These are phyloP conservation scores for Cordyceps pruinosa DNA, from an alignment of 2,329 filamentous ascomycete genomes.

Conservation along the genomic window DNA sequence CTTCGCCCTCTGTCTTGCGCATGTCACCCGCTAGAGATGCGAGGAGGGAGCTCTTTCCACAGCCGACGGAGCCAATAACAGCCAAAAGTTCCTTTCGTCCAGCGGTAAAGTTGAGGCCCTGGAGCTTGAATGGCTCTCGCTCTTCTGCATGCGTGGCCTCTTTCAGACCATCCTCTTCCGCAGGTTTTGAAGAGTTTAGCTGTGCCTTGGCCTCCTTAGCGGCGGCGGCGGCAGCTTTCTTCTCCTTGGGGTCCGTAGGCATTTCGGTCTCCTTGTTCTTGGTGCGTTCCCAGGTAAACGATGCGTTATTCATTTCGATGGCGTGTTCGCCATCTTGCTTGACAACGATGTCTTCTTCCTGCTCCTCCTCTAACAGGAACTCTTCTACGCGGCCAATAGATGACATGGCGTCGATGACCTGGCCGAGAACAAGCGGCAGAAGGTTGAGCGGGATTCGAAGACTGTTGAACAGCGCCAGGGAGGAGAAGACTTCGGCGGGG, in stretches of 20 bases:
- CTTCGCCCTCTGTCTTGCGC: conserved; percentile 69
- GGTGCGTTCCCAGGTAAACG: conserved; percentile 81
- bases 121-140: conserved; percentile 64
- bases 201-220: conserved; percentile 41
- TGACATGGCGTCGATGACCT: conserved; percentile 82
- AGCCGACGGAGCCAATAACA: conserved; percentile 83
- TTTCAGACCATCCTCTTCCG: conserved; percentile 21
- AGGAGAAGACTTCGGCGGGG: conserved; percentile 82
- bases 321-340: conserved; percentile 56
- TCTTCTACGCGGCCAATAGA: conserved; percentile 82
- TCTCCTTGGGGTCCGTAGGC: conserved; percentile 43
- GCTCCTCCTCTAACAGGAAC: conserved; percentile 80
- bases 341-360: conserved; percentile 58
- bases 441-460: conserved; percentile 85
- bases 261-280: conserved; percentile 2
- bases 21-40: conserved; percentile 90
- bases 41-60: conserved; percentile 83
- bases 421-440: conserved; percentile 79
- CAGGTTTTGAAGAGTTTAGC: conserved; percentile 26
- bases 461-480: conserved; percentile 86
- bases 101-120: conserved; percentile 59
- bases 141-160: conserved; percentile 48
- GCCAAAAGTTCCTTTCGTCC: conserved; percentile 72
- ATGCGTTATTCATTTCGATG: conserved; percentile 63
- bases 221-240: conserved; percentile 29